Evolutionary conservation across 139 green algal genomes (phyloP).

Genomic region (Zygnema cylindricum): DNA sequence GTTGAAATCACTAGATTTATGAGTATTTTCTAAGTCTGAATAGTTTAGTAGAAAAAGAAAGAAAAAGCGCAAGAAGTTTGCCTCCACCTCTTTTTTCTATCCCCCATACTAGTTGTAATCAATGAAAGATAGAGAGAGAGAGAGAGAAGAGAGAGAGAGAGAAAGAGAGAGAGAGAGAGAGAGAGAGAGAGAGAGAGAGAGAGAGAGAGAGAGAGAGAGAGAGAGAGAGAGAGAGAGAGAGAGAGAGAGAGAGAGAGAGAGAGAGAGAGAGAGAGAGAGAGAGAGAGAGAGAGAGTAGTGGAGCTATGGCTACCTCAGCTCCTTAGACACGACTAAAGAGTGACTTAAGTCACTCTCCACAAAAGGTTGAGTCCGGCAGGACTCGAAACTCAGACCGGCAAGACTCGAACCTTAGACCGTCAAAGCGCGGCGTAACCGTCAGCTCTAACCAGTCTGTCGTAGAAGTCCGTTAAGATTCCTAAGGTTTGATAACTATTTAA

Average conservation of each 20-base stretch:
- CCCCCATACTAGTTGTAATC: no score
- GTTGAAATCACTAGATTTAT: no score
- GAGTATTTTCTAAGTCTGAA: no score
- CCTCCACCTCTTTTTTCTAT: no score
- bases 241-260: neutral
- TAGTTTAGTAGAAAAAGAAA: no score
- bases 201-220: slow-evolving; percentile 11
- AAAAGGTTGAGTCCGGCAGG: neutral
- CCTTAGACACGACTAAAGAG: no score
- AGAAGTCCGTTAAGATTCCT: neutral
- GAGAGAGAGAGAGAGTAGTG: slow-evolving; percentile 21
- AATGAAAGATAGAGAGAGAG: no score
- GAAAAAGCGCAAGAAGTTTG: no score
- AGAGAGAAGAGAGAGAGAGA: neutral
- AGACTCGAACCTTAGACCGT: neutral
- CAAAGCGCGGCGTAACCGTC: neutral
- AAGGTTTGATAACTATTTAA: no score
- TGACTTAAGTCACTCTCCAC: no score
- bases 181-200: slow-evolving; percentile 20
- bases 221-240: slow-evolving; percentile 9
- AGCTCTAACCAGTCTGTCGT: neutral
- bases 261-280: neutral
- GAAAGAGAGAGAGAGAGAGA: slow-evolving; percentile 21
- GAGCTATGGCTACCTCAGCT: neutral
- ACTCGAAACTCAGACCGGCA: neutral